Conservation (phyloP, 2,329 filamentous ascomycete species). For the Diaporthe batatas region DNA sequence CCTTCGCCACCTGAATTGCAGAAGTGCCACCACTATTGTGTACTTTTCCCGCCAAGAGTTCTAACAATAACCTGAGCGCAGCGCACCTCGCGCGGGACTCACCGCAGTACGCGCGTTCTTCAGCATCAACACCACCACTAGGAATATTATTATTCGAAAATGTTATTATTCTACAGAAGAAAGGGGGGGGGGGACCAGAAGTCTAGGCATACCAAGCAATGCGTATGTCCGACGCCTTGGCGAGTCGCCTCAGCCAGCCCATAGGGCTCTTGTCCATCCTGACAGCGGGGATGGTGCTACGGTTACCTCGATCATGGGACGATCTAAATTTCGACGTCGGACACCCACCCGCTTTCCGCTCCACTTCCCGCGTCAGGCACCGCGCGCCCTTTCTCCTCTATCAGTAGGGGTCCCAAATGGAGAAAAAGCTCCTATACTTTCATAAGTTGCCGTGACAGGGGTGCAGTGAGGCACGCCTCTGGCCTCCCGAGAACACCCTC, state of each 20-base stretch:
- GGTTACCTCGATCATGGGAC: constrained; percentile 21
- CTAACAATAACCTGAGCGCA: neutral
- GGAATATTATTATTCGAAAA: neutral
- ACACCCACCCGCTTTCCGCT: constrained; percentile 14
- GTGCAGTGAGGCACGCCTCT: too few species aligned
- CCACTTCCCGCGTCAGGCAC: constrained; percentile 26
- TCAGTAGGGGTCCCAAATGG: neutral
- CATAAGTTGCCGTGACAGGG: neutral
- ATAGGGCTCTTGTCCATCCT: constrained; percentile 3
- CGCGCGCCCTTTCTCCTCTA: neutral
- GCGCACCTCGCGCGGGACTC: neutral
- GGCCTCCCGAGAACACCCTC: neutral
- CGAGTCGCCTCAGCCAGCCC: constrained; percentile 10
- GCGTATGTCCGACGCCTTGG: constrained; percentile 5
- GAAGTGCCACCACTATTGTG: neutral
- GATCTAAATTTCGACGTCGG: constrained; percentile 31
- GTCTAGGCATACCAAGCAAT: constrained; percentile 10
- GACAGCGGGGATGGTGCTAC: constrained; percentile 19
- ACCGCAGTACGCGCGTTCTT: constrained; percentile 22
- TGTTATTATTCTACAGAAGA: neutral
- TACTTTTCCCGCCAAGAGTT: constrained; percentile 6
- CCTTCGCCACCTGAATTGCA: neutral
- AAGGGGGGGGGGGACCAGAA: neutral
- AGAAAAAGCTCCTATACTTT: neutral
- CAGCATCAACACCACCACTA: neutral